Evolutionary conservation across 768 basidiomycete species (phyloP), one percentile per base, ranked within the genome.

Genomic region (Zangia roseola): DNA sequence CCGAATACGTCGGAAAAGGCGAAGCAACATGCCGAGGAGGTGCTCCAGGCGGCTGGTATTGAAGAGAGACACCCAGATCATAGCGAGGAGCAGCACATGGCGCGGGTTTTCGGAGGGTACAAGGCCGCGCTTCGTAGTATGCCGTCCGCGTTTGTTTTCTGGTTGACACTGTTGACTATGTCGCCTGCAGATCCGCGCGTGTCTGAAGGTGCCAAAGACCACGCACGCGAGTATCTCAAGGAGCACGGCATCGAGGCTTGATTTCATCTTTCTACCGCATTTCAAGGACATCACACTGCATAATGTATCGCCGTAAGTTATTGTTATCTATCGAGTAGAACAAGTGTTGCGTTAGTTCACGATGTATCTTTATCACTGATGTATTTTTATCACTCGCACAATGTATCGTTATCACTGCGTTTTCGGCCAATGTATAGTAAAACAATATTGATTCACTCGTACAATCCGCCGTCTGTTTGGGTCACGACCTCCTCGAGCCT

Each of bases 121-220:
- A 82, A 83, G 52, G 79, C 81, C 24, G 73, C 81, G 1, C 57
- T 82, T 2, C 54, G 64, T 42, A 82, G 80, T 81, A 52, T 39
- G 75, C 54, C 17, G 36, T 10, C 8, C 6, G 4, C 14, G 0
- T 4, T 16, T 10, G 8, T 17, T 17, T 16, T 9, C n/a, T 2
- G 20, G 6, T 31, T 19, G 14, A 8, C 0, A 4, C 30, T 5
- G 21, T 43, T 59, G 46, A 62, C 35, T 21, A 7, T 34, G 4
- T 12, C 12, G 12, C n/a, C 10, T 8, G 10, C 35, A 78, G 77
- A 78, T 45, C 71, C 76, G 17, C 69, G 69, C 16, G 77, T 79
- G 1, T 78, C 77, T 2, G 64, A 67, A 13, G 77, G 60, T 20
- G 77, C 79, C 13, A 81, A 81, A 60, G 46, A 67, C 30, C 79